phyloP scores from a whole-genome alignment of 2,329 filamentous ascomycete genomes.

The Polytolypa hystricis region DNA sequence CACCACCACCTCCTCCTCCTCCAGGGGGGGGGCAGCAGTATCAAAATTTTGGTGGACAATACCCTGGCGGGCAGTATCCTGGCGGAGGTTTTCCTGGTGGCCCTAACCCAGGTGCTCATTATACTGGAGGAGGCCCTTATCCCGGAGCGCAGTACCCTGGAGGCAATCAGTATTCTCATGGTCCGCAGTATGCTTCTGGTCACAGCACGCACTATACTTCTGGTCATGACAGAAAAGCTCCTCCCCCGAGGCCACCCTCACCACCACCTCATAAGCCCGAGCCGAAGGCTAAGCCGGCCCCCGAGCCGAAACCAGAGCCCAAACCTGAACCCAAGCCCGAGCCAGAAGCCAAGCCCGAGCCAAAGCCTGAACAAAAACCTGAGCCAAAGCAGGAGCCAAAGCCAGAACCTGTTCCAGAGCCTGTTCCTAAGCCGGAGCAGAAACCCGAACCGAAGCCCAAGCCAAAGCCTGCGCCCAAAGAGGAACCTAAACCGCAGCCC shows the following conservation, averaged over 20 bases:
- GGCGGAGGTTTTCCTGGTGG: conserved; percentile 18
- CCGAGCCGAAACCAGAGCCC: background rate
- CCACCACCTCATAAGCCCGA: background rate
- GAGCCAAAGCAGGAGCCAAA: background rate
- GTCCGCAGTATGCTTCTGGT: no score
- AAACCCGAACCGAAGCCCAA: background rate
- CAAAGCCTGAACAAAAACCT: background rate
- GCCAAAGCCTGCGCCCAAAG: background rate
- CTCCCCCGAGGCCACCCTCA: conserved; percentile 2
- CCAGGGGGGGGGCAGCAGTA: conserved; percentile 15
- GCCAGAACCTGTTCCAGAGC: background rate
- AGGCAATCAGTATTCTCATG: conserved; percentile 8
- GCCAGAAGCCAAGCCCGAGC: conserved; percentile 1
- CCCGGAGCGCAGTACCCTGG: conserved; percentile 15
- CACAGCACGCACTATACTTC: conserved; percentile 7
- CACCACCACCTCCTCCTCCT: conserved; percentile 12
- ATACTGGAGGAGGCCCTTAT: conserved; percentile 26
- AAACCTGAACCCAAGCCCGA: background rate
- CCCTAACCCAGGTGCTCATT: conserved; percentile 20
- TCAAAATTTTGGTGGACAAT: conserved; percentile 21
- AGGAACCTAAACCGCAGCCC: background rate
- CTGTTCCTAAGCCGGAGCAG: background rate
- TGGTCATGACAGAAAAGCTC: background rate
- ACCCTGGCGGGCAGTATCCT: no score
- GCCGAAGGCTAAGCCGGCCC: background rate